These are phyloP conservation scores for Ophiostoma himal-ulmi DNA, from an alignment of 2,329 filamentous ascomycete species.

Conservation along the genomic window DNA sequence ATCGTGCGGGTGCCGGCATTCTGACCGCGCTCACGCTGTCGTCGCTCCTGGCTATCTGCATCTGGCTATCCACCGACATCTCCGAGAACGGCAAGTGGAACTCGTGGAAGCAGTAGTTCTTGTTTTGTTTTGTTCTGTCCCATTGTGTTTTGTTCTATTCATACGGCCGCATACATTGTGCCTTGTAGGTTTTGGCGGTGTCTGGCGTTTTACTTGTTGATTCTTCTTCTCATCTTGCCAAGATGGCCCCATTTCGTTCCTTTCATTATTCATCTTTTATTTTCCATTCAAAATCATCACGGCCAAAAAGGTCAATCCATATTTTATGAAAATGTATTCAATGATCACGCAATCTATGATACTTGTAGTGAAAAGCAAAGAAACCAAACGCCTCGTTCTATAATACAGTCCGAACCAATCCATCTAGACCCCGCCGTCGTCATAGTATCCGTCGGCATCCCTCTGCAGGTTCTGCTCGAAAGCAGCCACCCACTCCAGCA, in stretches of 20 bases:
- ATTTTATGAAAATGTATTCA: not conserved
- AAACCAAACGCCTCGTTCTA: not conserved
- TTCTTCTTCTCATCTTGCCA: not conserved
- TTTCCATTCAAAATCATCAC: not conserved
- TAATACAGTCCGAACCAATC: no score
- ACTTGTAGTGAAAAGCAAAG: not conserved
- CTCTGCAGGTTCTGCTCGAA: constrained; percentile 14
- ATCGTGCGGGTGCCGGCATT: constrained; percentile 63
- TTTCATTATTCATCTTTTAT: not conserved
- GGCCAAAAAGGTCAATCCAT: not conserved
- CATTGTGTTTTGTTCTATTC: not conserved
- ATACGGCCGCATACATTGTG: not conserved
- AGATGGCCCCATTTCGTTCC: not conserved
- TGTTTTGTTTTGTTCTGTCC: not conserved
- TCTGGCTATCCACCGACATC: constrained; percentile 30
- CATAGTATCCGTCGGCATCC: constrained; percentile 5
- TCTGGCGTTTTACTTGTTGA: not conserved
- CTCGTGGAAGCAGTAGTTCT: constrained; percentile 8
- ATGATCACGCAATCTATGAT: not conserved
- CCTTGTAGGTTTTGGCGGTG: constrained; percentile 8
- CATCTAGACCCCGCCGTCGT: not conserved
- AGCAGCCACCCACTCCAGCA: constrained; percentile 25
- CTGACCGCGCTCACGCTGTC: constrained; percentile 53
- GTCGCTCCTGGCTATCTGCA: constrained; percentile 47
- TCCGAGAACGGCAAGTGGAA: constrained; percentile 19